These are phyloP conservation scores for Dendrobium officinale DNA, from an alignment of 106 monocot genomes.

Conservation along the genomic window DNA sequence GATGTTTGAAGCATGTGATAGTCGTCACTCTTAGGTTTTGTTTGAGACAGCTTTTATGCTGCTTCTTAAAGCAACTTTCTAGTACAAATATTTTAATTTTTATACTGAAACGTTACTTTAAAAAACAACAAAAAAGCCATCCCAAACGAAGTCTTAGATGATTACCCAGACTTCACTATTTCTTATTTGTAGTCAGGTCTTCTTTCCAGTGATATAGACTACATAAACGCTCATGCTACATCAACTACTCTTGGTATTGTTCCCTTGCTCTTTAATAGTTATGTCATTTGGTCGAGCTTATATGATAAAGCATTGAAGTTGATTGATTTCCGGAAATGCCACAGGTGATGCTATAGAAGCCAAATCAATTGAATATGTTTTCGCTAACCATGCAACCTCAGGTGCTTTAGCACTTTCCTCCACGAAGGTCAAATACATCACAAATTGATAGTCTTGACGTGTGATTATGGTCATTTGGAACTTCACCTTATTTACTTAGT, in stretches of 20 bases:
- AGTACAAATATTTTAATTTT: too few species aligned
- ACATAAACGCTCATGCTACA: conserved; percentile 97
- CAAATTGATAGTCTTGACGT: not conserved
- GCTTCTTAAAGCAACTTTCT: too few species aligned
- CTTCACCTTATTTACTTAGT: not conserved
- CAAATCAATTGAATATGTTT: conserved; percentile 75
- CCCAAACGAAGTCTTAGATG: not conserved
- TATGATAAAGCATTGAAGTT: not conserved
- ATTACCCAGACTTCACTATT: not conserved
- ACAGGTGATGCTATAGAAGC: conserved; percentile 89
- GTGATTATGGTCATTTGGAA: not conserved
- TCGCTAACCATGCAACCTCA: conserved; percentile 76
- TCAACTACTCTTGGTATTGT: conserved; percentile 85
- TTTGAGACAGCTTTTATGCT: too few species aligned
- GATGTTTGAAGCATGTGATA: not conserved
- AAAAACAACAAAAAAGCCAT: too few species aligned
- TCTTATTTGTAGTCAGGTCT: conserved; percentile 63
- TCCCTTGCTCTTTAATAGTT: not conserved
- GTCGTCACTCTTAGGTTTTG: not conserved
- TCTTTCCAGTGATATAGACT: conserved; percentile 70
- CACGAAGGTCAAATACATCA: conserved; percentile 59
- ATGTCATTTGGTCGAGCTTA: not conserved
- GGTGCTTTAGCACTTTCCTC: conserved; percentile 82
- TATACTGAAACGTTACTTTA: too few species aligned
- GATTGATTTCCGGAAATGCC: not conserved